Base-by-base conservation (phyloP, 768 basidiomycete species). In the Leccinum subtestaceum region DNA sequence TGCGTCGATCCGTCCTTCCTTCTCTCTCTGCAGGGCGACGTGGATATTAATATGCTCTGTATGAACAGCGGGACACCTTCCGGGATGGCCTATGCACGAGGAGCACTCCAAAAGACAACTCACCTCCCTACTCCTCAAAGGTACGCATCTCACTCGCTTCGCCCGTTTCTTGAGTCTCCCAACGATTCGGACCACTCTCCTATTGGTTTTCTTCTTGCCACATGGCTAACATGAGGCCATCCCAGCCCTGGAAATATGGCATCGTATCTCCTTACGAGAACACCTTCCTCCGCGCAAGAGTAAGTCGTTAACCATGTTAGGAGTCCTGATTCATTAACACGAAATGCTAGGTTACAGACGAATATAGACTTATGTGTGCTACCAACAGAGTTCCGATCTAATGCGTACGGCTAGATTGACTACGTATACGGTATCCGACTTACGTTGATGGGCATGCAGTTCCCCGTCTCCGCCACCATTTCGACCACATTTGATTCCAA, bases 211-310 rank as follows among this genome's bases (percentile, higher is more conserved):
- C n/a, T n/a, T 36, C 29, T 53, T 19, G 52, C 25, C 36, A 38
- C 51, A 53, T 59, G 47, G 15, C 52, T 66, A 23, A 72, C 60
- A 43, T n/a, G 46, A 52, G 53, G 46, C 34, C 58, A 31, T 58
- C 58, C 51, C 48, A 78, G 77, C 55, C 76, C 77, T 21, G 70
- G 64, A 62, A 72, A 73, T 58, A 52, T 74, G 38, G 53, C 65
- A 40, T 67, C 69, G 40, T 75, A 76, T 63, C 69, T 70, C 8
- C 60, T 57, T 57, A 61, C 63, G 60, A 65, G 57, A 60, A 57
- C 61, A 8, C 54, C 63, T 56, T 46, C 56, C 8, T 55, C 52
- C 25, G 17, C 19, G 6, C 67, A 62, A 60, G 60, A 52, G 70
- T 73, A 57, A 62, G 72, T 56, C 27, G 8, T 13, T 21, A 23